These are phyloP conservation scores for Musa troglodytarum DNA, from an alignment of 176 grass and related monocot species.

Conservation along the genomic window DNA sequence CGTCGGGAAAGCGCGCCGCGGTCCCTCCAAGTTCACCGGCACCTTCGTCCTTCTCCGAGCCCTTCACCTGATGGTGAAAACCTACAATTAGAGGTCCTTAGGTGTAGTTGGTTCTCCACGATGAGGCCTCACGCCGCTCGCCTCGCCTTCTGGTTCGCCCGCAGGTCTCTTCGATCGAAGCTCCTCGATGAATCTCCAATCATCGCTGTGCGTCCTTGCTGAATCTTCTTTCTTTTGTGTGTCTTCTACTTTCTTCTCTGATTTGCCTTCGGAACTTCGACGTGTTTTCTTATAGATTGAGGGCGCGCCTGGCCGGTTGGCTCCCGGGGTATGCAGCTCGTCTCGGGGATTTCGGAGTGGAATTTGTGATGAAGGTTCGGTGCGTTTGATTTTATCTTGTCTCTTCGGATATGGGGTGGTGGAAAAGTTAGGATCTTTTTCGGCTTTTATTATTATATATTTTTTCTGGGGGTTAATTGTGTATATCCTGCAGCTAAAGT, in stretches of 20 bases:
- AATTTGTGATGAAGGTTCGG: neutral
- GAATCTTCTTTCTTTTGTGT: neutral
- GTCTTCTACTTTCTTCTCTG: neutral
- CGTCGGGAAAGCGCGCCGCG: neutral
- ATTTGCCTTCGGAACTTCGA: neutral
- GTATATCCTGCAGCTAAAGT: slow-evolving; percentile 28
- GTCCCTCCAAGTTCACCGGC: neutral
- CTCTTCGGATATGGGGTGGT: neutral
- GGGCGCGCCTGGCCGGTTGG: neutral
- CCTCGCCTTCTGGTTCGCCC: slow-evolving; percentile 5
- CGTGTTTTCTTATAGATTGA: neutral
- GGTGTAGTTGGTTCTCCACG: neutral
- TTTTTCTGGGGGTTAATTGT: neutral
- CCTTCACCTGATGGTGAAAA: neutral
- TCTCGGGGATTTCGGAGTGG: neutral
- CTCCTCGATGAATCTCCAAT: neutral
- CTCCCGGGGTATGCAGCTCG: neutral
- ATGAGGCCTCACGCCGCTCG: neutral
- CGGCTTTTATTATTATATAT: neutral
- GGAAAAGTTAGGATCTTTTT: neutral
- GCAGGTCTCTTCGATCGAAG: slow-evolving; percentile 1
- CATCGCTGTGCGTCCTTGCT: no score
- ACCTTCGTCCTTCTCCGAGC: neutral
- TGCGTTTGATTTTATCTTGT: neutral
- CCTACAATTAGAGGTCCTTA: neutral